Evolutionary conservation across 2,329 filamentous ascomycete genomes (phyloP).

Genomic region (Geosmithia putterillii): DNA sequence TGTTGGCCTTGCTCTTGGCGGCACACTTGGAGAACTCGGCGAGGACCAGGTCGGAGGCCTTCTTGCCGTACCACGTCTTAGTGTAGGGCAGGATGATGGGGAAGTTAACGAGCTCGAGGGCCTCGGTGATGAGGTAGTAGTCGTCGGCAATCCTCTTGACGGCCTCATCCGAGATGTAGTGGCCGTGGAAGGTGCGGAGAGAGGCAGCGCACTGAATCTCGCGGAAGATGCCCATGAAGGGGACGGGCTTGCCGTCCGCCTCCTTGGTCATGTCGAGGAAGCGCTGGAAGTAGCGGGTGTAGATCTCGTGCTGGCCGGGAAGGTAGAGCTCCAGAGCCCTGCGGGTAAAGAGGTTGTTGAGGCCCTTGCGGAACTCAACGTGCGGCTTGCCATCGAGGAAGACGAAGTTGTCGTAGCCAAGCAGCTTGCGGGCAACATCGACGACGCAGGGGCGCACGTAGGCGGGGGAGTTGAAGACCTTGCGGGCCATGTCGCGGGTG

Average conservation of each 20-base stretch:
- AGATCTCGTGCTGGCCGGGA: conserved; percentile 84
- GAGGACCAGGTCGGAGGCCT: conserved; percentile 84
- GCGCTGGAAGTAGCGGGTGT: conserved; percentile 71
- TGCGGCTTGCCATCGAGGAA: conserved; percentile 93
- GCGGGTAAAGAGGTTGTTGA: conserved; percentile 90
- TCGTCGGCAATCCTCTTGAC: conserved; percentile 93
- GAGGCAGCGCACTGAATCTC: conserved; percentile 92
- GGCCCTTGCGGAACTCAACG: conserved; percentile 92
- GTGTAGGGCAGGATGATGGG: conserved; percentile 92
- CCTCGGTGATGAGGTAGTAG: conserved; percentile 93
- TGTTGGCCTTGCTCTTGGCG: conserved; percentile 83
- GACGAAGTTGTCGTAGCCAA: conserved; percentile 89
- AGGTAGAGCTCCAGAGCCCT: conserved; percentile 80
- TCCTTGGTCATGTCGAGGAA: conserved; percentile 68
- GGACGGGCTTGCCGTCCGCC: conserved; percentile 58
- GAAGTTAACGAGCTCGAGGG: conserved; percentile 95
- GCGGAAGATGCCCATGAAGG: conserved; percentile 87
- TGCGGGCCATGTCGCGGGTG: conserved; percentile 86
- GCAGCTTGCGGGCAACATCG: conserved; percentile 83
- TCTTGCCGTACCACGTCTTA: conserved; percentile 95
- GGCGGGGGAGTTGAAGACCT: conserved; percentile 86
- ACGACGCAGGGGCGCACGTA: conserved; percentile 97
- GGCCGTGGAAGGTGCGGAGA: conserved; percentile 90
- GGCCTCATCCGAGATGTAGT: conserved; percentile 83
- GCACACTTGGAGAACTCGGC: conserved; percentile 83